Percentiles rank a stretch among this genome's conserved stretches.
phyloP scores from a whole-genome alignment of 768 basidiomycete genomes.

The Collybiopsis confluens region DNA sequence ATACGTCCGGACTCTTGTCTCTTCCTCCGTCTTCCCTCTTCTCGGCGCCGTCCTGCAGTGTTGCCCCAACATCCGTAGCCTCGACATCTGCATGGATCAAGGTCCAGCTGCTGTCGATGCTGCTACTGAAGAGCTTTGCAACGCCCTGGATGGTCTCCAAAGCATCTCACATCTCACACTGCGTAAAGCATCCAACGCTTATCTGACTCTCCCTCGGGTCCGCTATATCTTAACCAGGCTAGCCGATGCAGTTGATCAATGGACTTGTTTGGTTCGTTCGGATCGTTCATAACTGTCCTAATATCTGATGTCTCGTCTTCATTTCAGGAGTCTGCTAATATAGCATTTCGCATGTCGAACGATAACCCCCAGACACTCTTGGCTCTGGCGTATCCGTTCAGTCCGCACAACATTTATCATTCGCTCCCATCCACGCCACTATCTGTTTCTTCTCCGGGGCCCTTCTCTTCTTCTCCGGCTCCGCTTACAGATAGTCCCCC shows the following conservation, averaged over 20 bases:
- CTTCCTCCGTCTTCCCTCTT: conserved; percentile 36
- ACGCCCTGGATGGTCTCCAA: conserved; percentile 32
- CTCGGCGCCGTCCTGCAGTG: conserved; percentile 34
- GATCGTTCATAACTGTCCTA: not conserved
- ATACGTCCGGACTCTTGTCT: conserved; percentile 36
- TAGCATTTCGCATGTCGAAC: conserved; percentile 55
- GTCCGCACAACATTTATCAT: not conserved
- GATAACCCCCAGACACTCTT: conserved; percentile 19
- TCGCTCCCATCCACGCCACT: not conserved
- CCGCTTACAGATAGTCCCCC: not conserved
- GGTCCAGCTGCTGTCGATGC: conserved; percentile 27
- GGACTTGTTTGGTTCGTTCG: conserved; percentile 45
- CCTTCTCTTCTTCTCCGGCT: not conserved
- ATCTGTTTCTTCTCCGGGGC: not conserved
- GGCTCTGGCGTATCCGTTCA: not conserved
- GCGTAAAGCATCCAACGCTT: conserved; percentile 46
- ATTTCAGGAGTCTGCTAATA: conserved; percentile 45
- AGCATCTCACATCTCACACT: conserved; percentile 44
- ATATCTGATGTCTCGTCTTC: not conserved
- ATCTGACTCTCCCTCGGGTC: conserved; percentile 50
- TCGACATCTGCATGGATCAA: conserved; percentile 17
- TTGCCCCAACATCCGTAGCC: conserved; percentile 17
- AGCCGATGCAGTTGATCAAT: conserved; percentile 37
- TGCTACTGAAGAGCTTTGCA: conserved; percentile 34
- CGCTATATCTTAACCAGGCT: conserved; percentile 41